Base-by-base conservation (phyloP, 768 basidiomycete species). In the Rhizopogon sp. region DNA sequence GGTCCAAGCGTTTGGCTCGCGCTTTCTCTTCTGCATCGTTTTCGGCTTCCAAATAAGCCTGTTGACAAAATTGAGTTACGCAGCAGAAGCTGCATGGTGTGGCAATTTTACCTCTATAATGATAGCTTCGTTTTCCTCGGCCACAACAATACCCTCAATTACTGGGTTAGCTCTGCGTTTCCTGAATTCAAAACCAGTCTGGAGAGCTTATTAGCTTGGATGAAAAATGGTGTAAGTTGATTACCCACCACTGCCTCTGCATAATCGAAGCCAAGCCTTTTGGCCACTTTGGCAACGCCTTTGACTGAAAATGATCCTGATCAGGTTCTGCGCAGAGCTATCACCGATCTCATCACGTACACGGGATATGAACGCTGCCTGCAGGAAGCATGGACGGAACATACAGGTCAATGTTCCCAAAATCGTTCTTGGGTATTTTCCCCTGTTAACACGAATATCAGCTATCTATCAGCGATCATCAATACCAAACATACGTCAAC, bases 171-270 rank as follows among this genome's bases (percentile, higher is more conserved):
- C 96, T 50, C 88, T 81, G 33, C 90, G 86, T 68, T 95, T 94
- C 66, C 85, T 92, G 75, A 98, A 99, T 70, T 98, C 96, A 68
- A 98, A 99, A 13, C 94, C 90, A 55, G 86, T 93, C 95, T 98
- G 62, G 10, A 55, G 16, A 39, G 47, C 33, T 31, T n/a, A 42
- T 46, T 17, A 52, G 49, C n/a, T 55, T 55, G 17, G 22, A 40
- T 53, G 39, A 44, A n/a, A 40, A 56, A 53, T 31, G 46, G 55
- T 47, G 45, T 52, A 51, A 55, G 64, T 52, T 50, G 49, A 56
- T 33, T 54, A 82, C 92, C 55, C 68, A 98, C 96, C 70, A 98
- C 93, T 43, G 97, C 94, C 70, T 98, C 96, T 25, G 93, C 96
- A 72, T 80, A 90, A 71, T 95, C 89, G 56, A 98, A 86, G 8